Evolutionary conservation across 306 rosid species (phyloP), one percentile per base, ranked within the genome.

Genomic region (Mimosa pudica): DNA sequence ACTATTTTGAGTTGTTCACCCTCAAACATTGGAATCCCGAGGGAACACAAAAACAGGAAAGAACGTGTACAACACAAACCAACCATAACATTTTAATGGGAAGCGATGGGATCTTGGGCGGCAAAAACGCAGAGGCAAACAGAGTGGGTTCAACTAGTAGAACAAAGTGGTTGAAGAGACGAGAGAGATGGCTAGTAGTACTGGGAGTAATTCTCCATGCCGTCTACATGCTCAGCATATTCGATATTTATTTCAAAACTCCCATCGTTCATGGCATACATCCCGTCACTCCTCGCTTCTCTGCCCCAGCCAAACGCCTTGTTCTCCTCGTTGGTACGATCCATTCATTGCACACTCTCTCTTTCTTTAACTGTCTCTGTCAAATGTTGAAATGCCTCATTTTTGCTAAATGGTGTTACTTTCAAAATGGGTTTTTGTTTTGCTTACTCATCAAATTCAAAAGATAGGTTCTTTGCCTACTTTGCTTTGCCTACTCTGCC

Each of bases 191-290:
- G 97, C 79, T 93, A 55, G 98, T 93, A n/a, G 84, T 77, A 17
- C 72, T 93, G 5, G 98, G 98, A 24, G 85, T 93, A 7, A 77
- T 88, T 65, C 97, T 93, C 24, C 98, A 93, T 79, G 97, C 98
- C 49, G 89, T 93, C 64, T 93, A 90, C 64, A 89, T 93, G 97
- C 91, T 93, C 72, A 93, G 98, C 84, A 93, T 93, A 81, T 91
- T 93, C 83, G 98, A 93, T 62, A 93, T 93, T 38, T 93, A 93
- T 82, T 93, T 93, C 87, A 93, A 93, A 83, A 77, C 87, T 33
- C 98, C 98, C 80, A 86, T 93, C 77, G 98, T 93, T 8, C 97
- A 77, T 49, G 98, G 98, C 78, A 80, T 93, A 61, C 89, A 91
- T 84, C 93, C 72, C 12, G 93, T 93, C 71, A 60, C 83, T 10